Evolutionary conservation across 768 basidiomycete genomes (phyloP).

Genomic region (Ephemerocybe angulata): DNA sequence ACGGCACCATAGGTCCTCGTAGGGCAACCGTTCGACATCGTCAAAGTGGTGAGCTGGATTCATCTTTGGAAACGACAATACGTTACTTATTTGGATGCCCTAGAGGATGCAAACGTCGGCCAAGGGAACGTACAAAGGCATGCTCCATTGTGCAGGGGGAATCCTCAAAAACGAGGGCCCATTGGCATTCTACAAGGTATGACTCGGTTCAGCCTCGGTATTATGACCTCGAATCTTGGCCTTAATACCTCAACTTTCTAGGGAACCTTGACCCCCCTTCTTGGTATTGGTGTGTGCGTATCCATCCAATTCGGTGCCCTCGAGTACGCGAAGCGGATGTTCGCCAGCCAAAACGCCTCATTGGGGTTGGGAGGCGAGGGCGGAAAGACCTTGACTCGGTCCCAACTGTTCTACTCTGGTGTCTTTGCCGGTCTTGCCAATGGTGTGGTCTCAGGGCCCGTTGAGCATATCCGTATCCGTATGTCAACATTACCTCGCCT

Average conservation of each 20-base stretch:
- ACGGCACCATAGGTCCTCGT: slow-evolving; percentile 62
- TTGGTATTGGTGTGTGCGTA: slow-evolving; percentile 92
- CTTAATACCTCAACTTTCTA: slow-evolving; percentile 25
- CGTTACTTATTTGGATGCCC: slow-evolving; percentile 6
- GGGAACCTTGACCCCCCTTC: slow-evolving; percentile 87
- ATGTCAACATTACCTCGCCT: slow-evolving; percentile 23
- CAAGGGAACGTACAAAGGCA: slow-evolving; percentile 83
- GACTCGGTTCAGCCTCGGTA: slow-evolving; percentile 1
- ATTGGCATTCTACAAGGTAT: slow-evolving; percentile 91
- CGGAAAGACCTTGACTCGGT: slow-evolving; percentile 54
- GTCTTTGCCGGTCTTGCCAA: slow-evolving; percentile 87
- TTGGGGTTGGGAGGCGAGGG: slow-evolving; percentile 60
- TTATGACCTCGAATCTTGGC: not conserved
- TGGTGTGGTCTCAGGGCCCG: slow-evolving; percentile 90
- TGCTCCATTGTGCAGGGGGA: slow-evolving; percentile 86
- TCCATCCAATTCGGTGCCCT: slow-evolving; percentile 94
- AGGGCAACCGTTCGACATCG: slow-evolving; percentile 94
- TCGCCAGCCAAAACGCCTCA: slow-evolving; percentile 57
- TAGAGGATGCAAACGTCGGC: slow-evolving; percentile 95
- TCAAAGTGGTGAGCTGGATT: slow-evolving; percentile 78
- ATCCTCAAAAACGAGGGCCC: slow-evolving; percentile 91
- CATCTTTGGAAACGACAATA: not conserved
- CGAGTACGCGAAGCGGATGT: slow-evolving; percentile 80
- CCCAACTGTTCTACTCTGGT: slow-evolving; percentile 74
- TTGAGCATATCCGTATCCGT: slow-evolving; percentile 98